phyloP scores from a whole-genome alignment of 371 early-diverging fungal genomes.

The Mucor racemosus region DNA sequence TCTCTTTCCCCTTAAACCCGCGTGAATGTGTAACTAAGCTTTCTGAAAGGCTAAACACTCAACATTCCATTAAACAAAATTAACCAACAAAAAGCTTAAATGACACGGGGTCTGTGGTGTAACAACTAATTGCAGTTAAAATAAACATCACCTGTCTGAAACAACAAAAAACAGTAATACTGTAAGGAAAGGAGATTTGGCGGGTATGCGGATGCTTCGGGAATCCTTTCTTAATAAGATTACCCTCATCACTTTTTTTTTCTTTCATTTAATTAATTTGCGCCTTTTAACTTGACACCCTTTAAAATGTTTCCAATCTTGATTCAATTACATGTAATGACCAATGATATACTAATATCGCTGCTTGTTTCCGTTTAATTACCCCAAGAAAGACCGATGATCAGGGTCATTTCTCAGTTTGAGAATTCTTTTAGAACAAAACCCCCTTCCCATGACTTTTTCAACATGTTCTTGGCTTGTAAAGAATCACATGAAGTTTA shows the following conservation, averaged over 20 bases:
- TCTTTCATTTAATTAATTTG: too few relatives aligned
- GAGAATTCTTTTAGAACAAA: too few relatives aligned
- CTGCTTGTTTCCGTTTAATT: background rate
- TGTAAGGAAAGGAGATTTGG: background rate
- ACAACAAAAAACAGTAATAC: background rate
- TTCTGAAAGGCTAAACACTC: background rate
- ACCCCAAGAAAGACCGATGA: background rate
- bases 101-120: background rate
- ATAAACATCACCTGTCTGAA: background rate
- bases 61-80: too few relatives aligned
- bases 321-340: too few relatives aligned
- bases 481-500: background rate
- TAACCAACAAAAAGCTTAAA: background rate
- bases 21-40: constrained; percentile 2
- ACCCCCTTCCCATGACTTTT: background rate
- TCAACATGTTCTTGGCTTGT: background rate
- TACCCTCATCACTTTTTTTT: background rate
- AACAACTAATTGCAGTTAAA: background rate
- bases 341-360: background rate
- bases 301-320: too few relatives aligned
- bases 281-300: too few relatives aligned
- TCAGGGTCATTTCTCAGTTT: background rate
- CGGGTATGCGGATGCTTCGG: constrained; percentile 1
- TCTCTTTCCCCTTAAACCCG: background rate
- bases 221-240: background rate